Evolutionary conservation across 495 filamentous ascomycete species (phyloP).

Genomic region (Aspergillus hancockii): DNA sequence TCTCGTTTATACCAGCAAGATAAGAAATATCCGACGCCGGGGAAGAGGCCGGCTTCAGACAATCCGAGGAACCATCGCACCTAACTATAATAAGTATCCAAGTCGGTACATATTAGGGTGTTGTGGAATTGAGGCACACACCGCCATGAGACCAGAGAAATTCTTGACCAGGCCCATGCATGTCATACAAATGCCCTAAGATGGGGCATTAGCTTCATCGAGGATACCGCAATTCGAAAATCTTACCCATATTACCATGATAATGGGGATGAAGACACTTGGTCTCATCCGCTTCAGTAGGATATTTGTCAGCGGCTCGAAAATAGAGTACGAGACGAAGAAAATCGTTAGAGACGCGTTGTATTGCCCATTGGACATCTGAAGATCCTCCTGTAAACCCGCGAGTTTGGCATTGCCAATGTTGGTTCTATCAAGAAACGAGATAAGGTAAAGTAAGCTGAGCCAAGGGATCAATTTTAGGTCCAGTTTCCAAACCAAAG

Average conservation of each 20-base stretch:
- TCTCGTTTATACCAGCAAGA: constrained; percentile 84
- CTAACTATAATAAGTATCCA: constrained; percentile 5
- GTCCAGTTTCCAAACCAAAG: constrained; percentile 71
- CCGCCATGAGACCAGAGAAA: constrained; percentile 76
- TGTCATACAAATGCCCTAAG: constrained; percentile 77
- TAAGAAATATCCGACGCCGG: constrained; percentile 85
- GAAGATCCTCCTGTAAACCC: constrained; percentile 63
- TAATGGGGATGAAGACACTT: constrained; percentile 66
- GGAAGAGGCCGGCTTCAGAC: constrained; percentile 81
- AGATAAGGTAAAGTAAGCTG: constrained; percentile 79
- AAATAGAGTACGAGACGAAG: constrained; percentile 87
- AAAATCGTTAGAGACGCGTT: constrained; percentile 81
- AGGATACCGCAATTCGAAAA: neutral
- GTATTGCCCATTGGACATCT: constrained; percentile 69
- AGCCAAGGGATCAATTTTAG: constrained; percentile 76
- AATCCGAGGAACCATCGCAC: constrained; percentile 83
- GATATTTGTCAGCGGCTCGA: constrained; percentile 87
- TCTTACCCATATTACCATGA: constrained; percentile 57
- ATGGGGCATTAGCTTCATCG: too few species aligned
- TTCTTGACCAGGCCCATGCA: constrained; percentile 82
- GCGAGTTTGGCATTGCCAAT: constrained; percentile 90
- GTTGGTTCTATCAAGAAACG: constrained; percentile 70
- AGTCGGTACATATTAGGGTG: neutral
- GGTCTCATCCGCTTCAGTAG: constrained; percentile 75
- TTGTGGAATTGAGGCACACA: constrained; percentile 5